Conservation (phyloP, 495 filamentous ascomycete species). For the Penicillium steckii region DNA sequence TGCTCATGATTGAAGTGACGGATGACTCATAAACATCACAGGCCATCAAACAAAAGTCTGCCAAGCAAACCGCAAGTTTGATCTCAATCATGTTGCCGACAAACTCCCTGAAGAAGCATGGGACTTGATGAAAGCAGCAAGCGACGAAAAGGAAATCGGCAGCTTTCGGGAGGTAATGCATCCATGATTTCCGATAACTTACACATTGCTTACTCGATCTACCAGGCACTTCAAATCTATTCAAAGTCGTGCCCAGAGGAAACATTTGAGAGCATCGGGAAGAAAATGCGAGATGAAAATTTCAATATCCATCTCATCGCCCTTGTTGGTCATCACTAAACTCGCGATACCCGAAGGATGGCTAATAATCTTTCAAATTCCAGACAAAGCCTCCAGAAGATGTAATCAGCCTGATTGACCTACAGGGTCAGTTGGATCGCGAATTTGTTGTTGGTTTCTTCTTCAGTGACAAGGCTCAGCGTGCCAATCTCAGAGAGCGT, state of each 20-base stretch:
- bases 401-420: constrained; percentile 73
- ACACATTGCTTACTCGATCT: not conserved
- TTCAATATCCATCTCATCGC: constrained; percentile 74
- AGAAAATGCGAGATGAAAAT: constrained; percentile 62
- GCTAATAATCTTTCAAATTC: not conserved
- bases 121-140: constrained; percentile 62
- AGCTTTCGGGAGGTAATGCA: constrained; percentile 63
- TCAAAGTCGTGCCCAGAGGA: constrained; percentile 66
- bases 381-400: constrained; percentile 56
- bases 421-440: constrained; percentile 76
- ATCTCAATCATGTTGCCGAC: constrained; percentile 58
- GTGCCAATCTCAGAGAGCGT: constrained; percentile 53
- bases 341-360: not conserved
- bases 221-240: constrained; percentile 64
- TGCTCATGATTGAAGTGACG: not conserved
- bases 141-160: constrained; percentile 63
- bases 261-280: constrained; percentile 71
- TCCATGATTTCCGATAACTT: not conserved
- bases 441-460: constrained; percentile 74
- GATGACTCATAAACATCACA: constrained; percentile 24
- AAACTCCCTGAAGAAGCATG: constrained; percentile 67
- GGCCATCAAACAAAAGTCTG: constrained; percentile 69
- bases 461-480: constrained; percentile 60
- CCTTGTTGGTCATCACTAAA: constrained; percentile 37
- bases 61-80: constrained; percentile 65